A percentile compares a stretch with the other conserved stretches of the same genome.
phyloP scores from a whole-genome alignment of 331 rosid species.

The Cydonia oblonga region DNA sequence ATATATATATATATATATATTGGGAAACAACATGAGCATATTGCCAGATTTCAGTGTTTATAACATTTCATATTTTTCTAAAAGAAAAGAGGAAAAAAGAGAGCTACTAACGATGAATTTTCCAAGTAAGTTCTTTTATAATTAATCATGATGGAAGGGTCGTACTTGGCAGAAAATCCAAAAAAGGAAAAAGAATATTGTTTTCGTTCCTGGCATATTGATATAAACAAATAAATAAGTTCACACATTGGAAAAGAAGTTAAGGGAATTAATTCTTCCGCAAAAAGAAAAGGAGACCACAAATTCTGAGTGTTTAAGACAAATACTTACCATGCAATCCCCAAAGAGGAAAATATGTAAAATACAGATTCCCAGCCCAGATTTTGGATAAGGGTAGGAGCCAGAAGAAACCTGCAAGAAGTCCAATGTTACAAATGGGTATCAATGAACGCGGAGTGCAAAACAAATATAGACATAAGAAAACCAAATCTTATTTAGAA shows the following conservation, averaged over 20 bases:
- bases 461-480: not conserved
- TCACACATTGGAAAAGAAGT: not conserved
- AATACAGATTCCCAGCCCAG: slow-evolving; percentile 91
- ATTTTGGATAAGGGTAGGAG: slow-evolving; percentile 87
- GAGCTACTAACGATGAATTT: not conserved
- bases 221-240: not conserved
- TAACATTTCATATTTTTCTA: not conserved
- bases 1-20: too few species aligned
- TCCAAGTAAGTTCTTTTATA: not conserved
- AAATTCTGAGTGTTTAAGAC: not conserved
- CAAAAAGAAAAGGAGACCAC: not conserved
- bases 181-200: not conserved
- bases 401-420: slow-evolving; percentile 70
- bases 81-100: not conserved
- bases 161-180: not conserved
- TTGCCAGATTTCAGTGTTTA: not conserved
- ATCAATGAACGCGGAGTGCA: not conserved
- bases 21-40: slow-evolving; percentile 8
- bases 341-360: slow-evolving; percentile 66
- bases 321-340: slow-evolving; percentile 71
- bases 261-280: not conserved
- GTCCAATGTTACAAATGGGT: slow-evolving; percentile 17
- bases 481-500: not conserved
- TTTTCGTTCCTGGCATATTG: not conserved
- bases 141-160: not conserved